Conservation (phyloP, 768 basidiomycete species). For the Leccinum subgranulosum region DNA sequence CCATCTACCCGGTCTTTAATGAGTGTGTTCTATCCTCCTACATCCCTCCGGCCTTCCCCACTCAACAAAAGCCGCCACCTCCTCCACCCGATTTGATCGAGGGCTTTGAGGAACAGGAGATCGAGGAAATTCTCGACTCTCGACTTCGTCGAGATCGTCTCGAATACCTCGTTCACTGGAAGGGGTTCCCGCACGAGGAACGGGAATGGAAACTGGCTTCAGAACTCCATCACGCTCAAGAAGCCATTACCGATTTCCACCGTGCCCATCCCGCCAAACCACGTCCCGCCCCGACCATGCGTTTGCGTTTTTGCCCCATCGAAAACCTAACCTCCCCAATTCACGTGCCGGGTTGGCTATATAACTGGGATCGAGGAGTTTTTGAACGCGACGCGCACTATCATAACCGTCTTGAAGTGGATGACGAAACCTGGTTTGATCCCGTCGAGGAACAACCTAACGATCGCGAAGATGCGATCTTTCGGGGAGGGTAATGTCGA, state of each 20-base stretch:
- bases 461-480: background rate
- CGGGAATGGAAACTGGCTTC: no score
- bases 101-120: no score
- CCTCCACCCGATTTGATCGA: no score
- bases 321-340: background rate
- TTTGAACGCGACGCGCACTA: background rate
- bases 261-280: background rate
- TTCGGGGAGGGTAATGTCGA: background rate
- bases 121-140: no score
- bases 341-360: background rate
- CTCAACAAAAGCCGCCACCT: no score
- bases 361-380: background rate
- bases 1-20: no score
- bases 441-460: background rate
- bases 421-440: background rate
- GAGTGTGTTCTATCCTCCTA: no score
- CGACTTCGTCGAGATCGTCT: no score
- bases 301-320: background rate
- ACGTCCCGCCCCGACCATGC: background rate
- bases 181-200: no score
- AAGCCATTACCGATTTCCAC: slow-evolving; percentile 12
- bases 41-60: no score
- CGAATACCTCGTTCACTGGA: no score
- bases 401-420: no score
- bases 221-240: slow-evolving; percentile 6